These are phyloP conservation scores for Cucurbita ficifolia DNA, from an alignment of 306 rosid species.

Conservation along the genomic window DNA sequence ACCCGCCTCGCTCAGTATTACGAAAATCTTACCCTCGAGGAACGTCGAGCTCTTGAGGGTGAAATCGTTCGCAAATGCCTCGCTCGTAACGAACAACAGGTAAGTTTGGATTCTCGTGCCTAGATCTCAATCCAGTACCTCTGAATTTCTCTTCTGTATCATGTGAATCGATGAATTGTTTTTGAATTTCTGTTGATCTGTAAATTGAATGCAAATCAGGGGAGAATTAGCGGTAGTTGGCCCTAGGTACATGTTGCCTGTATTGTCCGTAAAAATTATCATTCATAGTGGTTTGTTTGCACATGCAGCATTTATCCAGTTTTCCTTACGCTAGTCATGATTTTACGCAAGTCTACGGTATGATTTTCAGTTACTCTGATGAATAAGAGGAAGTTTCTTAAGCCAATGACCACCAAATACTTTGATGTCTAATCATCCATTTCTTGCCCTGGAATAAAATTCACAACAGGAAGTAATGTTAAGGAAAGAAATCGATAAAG, in stretches of 20 bases:
- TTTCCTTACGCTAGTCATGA: background rate
- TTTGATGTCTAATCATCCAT: conserved; percentile 3
- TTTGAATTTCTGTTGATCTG: background rate
- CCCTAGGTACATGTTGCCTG: background rate
- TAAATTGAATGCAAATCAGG: background rate
- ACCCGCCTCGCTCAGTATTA: conserved; percentile 94
- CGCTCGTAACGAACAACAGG: conserved; percentile 82
- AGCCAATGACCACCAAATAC: background rate
- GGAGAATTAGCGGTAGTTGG: background rate
- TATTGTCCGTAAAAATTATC: background rate
- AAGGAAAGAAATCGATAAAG: background rate
- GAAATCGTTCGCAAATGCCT: conserved; percentile 96
- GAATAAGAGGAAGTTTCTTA: background rate
- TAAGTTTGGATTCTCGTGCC: conserved; percentile 10
- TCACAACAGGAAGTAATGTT: background rate
- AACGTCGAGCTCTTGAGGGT: conserved; percentile 79
- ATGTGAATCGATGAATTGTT: background rate
- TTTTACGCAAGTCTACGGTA: background rate
- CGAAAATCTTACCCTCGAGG: conserved; percentile 74
- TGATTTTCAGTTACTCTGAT: background rate
- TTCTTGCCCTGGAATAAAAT: background rate
- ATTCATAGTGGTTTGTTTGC: background rate
- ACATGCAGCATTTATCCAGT: background rate
- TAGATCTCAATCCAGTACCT: background rate
- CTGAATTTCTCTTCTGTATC: background rate